Percentiles rank a stretch among this genome's conserved stretches.
Conservation (phyloP, 306 rosid genomes). For the Rosa lucieae region DNA sequence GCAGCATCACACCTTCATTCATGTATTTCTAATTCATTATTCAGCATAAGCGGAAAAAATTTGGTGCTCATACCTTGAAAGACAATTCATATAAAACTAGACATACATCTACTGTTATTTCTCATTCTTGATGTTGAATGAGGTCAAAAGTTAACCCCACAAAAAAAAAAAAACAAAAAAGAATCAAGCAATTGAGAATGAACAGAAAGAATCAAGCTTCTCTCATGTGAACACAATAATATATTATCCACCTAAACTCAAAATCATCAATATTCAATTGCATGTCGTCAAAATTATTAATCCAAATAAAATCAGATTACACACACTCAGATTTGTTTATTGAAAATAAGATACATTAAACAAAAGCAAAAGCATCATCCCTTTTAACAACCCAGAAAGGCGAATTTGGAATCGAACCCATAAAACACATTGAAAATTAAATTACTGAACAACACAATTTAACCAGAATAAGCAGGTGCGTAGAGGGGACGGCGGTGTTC, state of each 20-base stretch:
- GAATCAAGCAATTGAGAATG: neutral
- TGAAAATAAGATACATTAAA: neutral
- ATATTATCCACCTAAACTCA: neutral
- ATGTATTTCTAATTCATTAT: too few relatives aligned
- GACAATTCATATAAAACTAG: neutral
- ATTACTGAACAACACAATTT: neutral
- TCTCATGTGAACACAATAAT: neutral
- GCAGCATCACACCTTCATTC: too few relatives aligned
- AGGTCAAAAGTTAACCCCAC: too few relatives aligned
- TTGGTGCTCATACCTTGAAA: neutral
- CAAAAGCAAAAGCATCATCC: neutral
- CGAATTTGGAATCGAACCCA: neutral
- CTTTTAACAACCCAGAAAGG: neutral
- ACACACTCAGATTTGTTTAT: neutral
- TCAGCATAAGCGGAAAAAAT: neutral
- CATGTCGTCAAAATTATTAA: neutral
- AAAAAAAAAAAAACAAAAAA: too few relatives aligned
- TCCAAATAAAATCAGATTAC: neutral
- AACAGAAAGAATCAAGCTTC: neutral
- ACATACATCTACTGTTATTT: neutral
- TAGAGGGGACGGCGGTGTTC: conserved; percentile 88
- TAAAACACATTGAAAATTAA: neutral
- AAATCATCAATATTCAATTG: neutral
- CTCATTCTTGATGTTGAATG: too few relatives aligned
- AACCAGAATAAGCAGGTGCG: conserved; percentile 13